Percentiles rank a stretch among this genome's conserved stretches.
Conservation (phyloP, 257 asterid genomes). For the Gentiana straminea region DNA sequence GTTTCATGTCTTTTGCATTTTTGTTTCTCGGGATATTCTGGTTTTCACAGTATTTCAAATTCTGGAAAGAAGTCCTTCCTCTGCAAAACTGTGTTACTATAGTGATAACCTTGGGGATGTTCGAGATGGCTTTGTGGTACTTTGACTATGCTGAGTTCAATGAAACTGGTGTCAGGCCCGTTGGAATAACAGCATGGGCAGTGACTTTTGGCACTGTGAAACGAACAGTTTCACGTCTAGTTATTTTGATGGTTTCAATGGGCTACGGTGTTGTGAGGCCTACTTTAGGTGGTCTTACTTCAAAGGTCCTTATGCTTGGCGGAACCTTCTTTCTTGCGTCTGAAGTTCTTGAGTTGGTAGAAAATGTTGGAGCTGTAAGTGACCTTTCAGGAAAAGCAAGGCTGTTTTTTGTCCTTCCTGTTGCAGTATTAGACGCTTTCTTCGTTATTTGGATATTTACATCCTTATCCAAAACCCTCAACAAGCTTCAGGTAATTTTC, state of each 20-base stretch:
- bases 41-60: constrained; percentile 88
- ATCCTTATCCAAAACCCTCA: constrained; percentile 74
- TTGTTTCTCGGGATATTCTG: constrained; percentile 77
- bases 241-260: constrained; percentile 86
- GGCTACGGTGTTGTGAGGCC: constrained; percentile 98
- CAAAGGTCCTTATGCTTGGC: constrained; percentile 82
- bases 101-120: constrained; percentile 87
- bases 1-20: constrained; percentile 82
- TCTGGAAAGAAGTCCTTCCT: constrained; percentile 88
- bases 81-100: constrained; percentile 80
- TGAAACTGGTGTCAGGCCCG: constrained; percentile 75
- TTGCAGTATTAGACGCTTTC: constrained; percentile 89
- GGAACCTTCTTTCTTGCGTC: constrained; percentile 83
- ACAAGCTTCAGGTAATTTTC: constrained; percentile 86
- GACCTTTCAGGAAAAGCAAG: constrained; percentile 93
- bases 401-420: constrained; percentile 77
- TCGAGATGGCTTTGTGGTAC: constrained; percentile 94
- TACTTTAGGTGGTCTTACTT: constrained; percentile 91
- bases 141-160: constrained; percentile 89
- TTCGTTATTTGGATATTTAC: constrained; percentile 93
- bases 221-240: constrained; percentile 67
- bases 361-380: constrained; percentile 85
- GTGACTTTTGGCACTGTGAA: constrained; percentile 90
- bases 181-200: constrained; percentile 87
- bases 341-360: constrained; percentile 76